A percentile compares a stretch with the other conserved stretches of the same genome.
Conservation (phyloP, 768 basidiomycete species). For the Hemileccinum rubropunctum region DNA sequence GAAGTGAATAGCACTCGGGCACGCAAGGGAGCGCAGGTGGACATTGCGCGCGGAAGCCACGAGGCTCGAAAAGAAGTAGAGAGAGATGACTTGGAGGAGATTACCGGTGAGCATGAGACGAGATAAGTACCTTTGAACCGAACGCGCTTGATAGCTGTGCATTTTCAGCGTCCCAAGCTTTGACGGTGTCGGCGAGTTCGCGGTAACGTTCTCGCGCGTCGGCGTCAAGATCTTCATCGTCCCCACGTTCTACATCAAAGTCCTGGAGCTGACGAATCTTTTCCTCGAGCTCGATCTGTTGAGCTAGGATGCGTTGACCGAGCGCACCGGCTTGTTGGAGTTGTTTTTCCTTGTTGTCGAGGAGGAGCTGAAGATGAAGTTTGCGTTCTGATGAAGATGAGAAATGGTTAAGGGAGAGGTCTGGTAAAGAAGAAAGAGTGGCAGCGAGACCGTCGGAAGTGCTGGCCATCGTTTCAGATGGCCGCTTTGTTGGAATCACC, state of each 20-base stretch:
- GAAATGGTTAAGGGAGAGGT: conserved; percentile 35
- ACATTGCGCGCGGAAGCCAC: conserved; percentile 10
- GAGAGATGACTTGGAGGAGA: conserved; percentile 4
- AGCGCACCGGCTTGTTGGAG: conserved; percentile 89
- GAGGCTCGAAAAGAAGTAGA: conserved; percentile 13
- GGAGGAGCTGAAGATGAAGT: conserved; percentile 60
- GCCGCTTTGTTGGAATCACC: conserved; percentile 9
- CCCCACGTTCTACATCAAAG: conserved; percentile 58
- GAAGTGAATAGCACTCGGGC: neutral
- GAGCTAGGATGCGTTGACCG: conserved; percentile 89
- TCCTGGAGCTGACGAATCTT: conserved; percentile 82
- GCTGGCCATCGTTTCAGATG: conserved; percentile 38
- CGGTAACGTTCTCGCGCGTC: conserved; percentile 72
- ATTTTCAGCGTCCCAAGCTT: conserved; percentile 79
- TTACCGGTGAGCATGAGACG: neutral
- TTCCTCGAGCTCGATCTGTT: conserved; percentile 91
- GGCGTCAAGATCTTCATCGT: conserved; percentile 60
- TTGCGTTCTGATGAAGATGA: conserved; percentile 60
- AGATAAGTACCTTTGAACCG: conserved; percentile 53
- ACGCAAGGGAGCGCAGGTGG: neutral
- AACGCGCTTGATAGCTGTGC: conserved; percentile 70
- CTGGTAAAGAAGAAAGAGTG: conserved; percentile 24
- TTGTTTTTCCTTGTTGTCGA: conserved; percentile 90
- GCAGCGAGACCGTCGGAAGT: conserved; percentile 36
- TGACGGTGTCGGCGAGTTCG: conserved; percentile 73